Evolutionary conservation across 495 filamentous ascomycete genomes (phyloP).

Genomic region (Friedmanniomyces simplex): DNA sequence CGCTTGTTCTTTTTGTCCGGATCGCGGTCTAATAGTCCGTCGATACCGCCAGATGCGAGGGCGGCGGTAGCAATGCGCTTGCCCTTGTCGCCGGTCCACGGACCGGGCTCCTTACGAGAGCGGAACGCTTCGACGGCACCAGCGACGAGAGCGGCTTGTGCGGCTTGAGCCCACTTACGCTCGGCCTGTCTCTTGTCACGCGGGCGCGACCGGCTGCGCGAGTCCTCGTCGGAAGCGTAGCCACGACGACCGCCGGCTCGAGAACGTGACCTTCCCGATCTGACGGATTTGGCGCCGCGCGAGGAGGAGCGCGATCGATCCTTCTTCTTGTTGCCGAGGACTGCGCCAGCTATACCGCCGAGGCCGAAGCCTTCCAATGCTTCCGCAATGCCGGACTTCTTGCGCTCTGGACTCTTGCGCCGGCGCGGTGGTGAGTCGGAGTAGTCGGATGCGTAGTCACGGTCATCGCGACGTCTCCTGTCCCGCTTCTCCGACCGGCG

Average conservation of each 20-base stretch:
- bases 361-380: constrained; percentile 31
- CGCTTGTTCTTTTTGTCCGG: constrained; percentile 64
- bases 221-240: constrained; percentile 5
- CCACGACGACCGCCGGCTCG: constrained; percentile 8
- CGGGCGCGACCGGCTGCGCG: constrained; percentile 38
- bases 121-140: constrained; percentile 84
- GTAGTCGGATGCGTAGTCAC: constrained; percentile 25
- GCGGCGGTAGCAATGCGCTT: constrained; percentile 82
- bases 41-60: constrained; percentile 71
- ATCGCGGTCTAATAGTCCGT: constrained; percentile 61
- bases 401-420: constrained; percentile 22
- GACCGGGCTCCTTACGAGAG: constrained; percentile 70
- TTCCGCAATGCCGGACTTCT: constrained; percentile 33
- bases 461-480: constrained; percentile 16
- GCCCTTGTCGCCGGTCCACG: constrained; percentile 76
- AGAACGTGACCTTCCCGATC: constrained; percentile 39
- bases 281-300: constrained; percentile 1
- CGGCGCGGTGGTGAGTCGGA: constrained; percentile 27
- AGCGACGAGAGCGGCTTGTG: constrained; percentile 73
- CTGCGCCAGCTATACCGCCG: constrained; percentile 30
- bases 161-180: constrained; percentile 69
- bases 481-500: constrained; percentile 9
- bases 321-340: constrained; percentile 26
- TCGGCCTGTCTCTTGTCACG: constrained; percentile 40
- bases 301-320: constrained; percentile 11